Percentiles rank a stretch among this genome's conserved stretches.
Conservation (phyloP, 1,284 basidiomycete genomes). For the Ceratobasidium theobromae region DNA sequence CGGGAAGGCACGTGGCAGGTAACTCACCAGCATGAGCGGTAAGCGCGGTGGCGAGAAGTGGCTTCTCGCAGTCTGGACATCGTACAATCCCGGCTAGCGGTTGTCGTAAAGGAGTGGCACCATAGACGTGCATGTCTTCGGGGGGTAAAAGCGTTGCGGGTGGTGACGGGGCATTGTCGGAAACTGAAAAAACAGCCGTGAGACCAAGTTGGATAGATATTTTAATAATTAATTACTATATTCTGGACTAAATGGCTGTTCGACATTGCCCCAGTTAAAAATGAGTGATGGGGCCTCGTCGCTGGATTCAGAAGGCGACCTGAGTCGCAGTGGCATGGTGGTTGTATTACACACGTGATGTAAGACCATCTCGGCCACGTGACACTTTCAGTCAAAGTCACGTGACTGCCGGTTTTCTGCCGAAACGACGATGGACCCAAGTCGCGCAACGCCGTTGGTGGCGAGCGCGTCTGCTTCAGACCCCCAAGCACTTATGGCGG, state of each 20-base stretch:
- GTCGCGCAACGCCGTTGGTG: constrained; percentile 29
- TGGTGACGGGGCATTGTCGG: constrained; percentile 51
- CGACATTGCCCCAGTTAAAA: constrained; percentile 29
- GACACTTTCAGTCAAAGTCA: not conserved
- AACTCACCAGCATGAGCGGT: constrained; percentile 71
- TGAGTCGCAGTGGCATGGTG: constrained; percentile 28
- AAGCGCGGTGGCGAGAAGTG: constrained; percentile 71
- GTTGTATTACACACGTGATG: not conserved
- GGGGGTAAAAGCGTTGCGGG: constrained; percentile 81
- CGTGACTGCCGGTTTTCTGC: constrained; percentile 10
- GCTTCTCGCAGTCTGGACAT: constrained; percentile 77
- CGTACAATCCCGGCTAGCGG: constrained; percentile 69
- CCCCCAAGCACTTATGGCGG: constrained; percentile 29
- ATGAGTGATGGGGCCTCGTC: constrained; percentile 15
- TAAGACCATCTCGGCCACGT: not conserved
- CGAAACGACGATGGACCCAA: constrained; percentile 29
- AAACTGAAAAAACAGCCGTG: not conserved
- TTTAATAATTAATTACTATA: constrained; percentile 7
- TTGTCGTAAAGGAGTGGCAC: constrained; percentile 64
- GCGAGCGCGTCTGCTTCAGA: constrained; percentile 28
- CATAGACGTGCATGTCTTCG: constrained; percentile 85
- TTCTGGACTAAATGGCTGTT: constrained; percentile 18
- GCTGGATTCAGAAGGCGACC: constrained; percentile 12
- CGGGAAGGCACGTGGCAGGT: not conserved
- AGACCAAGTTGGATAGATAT: not conserved